Evolutionary conservation across 345 rosid genomes (phyloP), one percentile per base, ranked within the genome.

Genomic region (Mercurialis annua): DNA sequence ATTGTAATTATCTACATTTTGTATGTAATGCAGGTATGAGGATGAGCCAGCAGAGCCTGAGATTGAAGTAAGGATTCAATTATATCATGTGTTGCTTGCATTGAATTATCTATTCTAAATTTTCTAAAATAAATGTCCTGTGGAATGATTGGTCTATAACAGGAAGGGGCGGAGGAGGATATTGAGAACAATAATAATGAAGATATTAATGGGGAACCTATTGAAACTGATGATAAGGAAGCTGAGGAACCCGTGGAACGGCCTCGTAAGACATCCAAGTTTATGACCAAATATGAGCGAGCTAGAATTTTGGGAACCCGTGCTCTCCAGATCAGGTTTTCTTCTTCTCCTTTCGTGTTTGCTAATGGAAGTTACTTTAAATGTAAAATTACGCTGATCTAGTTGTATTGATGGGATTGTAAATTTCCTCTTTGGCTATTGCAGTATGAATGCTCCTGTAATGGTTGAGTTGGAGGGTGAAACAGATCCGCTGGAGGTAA

Each of bases 391-490:
- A 23, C 66, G 33, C 20, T 59, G 48, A 42, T 51, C 36, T 5
- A n/a, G 4, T 16, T 51, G 44, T 55, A 27, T 57, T 64, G 26
- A 36, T 34, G 23, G 0, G 29, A 18, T 17, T 11, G 15, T 7
- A 43, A 20, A 67, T 48, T 58, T 59, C 62, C 4, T 49, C 59
- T 65, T 76, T 52, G 60, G 29, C 24, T 38, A 64, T 74, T 65
- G 71, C 87, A 86, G 94, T 76, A 85, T 93, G 96, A 90, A 90
- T 84, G 96, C 96, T 47, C 97, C 97, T 18, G 90, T 90, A 17
- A 93, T 89, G 94, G 98, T 90, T 31, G 86, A 87, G 85, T 76
- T 93, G 73, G 94, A 93, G 78, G 92, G 95, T 0, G 96, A 90
- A 76, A 88, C 90, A 33, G 97, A 90, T 54, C 94, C 96, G 4